phyloP scores from a whole-genome alignment of 164 flowering plant species.

The Brasenia schreberi region DNA sequence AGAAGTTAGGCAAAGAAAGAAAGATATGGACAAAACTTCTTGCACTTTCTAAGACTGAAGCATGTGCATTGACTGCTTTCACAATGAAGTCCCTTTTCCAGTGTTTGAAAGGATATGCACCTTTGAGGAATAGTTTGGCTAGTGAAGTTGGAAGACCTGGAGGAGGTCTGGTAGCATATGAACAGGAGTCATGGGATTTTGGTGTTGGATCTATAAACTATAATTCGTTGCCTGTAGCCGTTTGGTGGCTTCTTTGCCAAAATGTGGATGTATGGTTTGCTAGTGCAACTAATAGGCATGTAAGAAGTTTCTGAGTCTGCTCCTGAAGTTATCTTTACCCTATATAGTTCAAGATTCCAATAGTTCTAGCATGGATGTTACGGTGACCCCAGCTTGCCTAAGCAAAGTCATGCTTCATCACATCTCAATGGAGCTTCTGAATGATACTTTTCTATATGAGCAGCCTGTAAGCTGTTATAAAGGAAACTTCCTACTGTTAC shows the following conservation, averaged over 20 bases:
- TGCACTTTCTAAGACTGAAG: slow-evolving; percentile 40
- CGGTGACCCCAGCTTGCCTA: slow-evolving; percentile 5
- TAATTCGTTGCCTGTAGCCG: slow-evolving; percentile 38
- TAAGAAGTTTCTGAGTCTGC: slow-evolving; percentile 44
- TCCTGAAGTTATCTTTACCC: slow-evolving; percentile 27
- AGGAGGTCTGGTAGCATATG: slow-evolving; percentile 4
- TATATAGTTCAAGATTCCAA: slow-evolving; percentile 7
- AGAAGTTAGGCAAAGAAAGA: slow-evolving; percentile 15
- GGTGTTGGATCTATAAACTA: slow-evolving; percentile 29
- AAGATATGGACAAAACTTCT: slow-evolving; percentile 24
- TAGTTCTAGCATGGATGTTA: slow-evolving; percentile 2
- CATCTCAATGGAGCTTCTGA: slow-evolving; percentile 46
- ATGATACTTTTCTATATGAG: slow-evolving; percentile 49
- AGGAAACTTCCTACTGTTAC: not conserved
- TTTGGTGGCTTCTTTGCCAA: slow-evolving; percentile 75
- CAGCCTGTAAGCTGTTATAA: slow-evolving; percentile 45
- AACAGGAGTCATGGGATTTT: slow-evolving; percentile 34
- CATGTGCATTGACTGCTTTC: slow-evolving; percentile 40
- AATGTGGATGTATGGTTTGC: slow-evolving; percentile 70
- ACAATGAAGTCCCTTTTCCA: slow-evolving; percentile 24
- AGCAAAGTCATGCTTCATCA: slow-evolving; percentile 24
- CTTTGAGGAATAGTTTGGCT: not conserved
- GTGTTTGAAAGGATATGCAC: not conserved
- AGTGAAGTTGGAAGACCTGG: not conserved
- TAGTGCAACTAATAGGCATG: slow-evolving; percentile 56